These are phyloP conservation scores for Aspergillus pseudonomiae DNA, from an alignment of 2,329 filamentous ascomycete genomes.

Conservation along the genomic window DNA sequence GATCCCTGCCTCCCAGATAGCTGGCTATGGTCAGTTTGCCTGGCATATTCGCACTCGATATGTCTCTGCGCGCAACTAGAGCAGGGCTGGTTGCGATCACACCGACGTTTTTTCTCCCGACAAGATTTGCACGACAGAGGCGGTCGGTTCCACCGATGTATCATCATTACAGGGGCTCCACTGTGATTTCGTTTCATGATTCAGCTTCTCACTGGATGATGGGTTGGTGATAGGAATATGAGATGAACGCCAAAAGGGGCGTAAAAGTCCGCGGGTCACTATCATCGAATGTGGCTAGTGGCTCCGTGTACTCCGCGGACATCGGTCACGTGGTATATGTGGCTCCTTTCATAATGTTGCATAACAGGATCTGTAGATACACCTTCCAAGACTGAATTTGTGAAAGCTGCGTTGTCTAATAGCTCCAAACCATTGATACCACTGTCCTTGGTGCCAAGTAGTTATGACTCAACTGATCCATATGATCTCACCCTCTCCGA, in stretches of 20 bases:
- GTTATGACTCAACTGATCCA: too few species aligned
- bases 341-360: too few species aligned
- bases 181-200: not conserved
- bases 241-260: not conserved
- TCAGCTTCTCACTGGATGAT: not conserved
- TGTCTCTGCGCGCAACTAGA: conserved; percentile 23
- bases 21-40: not conserved
- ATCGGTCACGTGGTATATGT: too few species aligned
- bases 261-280: not conserved
- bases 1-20: not conserved
- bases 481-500: too few species aligned
- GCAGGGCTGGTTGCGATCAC: conserved; percentile 26
- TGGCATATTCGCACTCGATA: conserved; percentile 23
- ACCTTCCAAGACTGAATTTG: too few species aligned
- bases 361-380: too few species aligned
- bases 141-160: conserved; percentile 12
- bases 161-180: not conserved
- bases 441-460: too few species aligned
- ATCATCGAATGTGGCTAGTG: not conserved
- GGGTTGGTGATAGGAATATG: not conserved
- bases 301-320: not conserved
- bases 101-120: conserved; percentile 27
- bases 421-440: too few species aligned
- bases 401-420: too few species aligned
- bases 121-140: conserved; percentile 23